A percentile compares a stretch with the other conserved stretches of the same genome.
Evolutionary conservation across 1,284 basidiomycete species (phyloP).

Genomic region (Pseudomicrostroma phylloplanum): DNA sequence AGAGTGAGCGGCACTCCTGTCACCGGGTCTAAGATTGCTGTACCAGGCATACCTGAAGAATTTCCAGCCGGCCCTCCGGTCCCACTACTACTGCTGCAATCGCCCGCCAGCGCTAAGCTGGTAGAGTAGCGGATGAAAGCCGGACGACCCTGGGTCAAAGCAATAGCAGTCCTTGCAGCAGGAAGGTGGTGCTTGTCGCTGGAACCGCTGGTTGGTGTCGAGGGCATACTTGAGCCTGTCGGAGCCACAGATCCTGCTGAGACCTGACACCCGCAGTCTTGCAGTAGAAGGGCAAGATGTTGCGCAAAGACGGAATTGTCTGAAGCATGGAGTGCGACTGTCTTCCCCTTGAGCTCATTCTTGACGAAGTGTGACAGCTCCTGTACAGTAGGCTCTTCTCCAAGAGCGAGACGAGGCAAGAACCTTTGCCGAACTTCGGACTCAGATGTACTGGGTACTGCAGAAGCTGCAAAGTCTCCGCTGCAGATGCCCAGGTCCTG

Average conservation of each 20-base stretch:
- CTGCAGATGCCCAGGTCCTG: conserved; percentile 2
- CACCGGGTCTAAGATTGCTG: conserved; percentile 36
- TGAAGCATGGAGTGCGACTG: conserved; percentile 27
- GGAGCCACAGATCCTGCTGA: conserved; percentile 8
- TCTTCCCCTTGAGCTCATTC: conserved; percentile 24
- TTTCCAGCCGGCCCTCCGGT: conserved; percentile 7
- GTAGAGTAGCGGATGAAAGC: conserved; percentile 31
- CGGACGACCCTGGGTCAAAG: conserved; percentile 25
- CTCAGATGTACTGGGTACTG: conserved; percentile 4
- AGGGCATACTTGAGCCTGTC: background rate
- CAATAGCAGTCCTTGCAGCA: conserved; percentile 26
- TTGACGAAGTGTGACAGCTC: conserved; percentile 12
- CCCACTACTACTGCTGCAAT: background rate
- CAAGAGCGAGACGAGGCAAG: conserved; percentile 13
- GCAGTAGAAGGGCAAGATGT: conserved; percentile 18
- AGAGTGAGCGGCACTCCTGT: conserved; percentile 27
- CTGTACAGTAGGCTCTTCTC: conserved; percentile 8
- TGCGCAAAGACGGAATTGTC: conserved; percentile 22
- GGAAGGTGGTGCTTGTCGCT: conserved; percentile 17
- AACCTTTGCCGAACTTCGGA: conserved; percentile 10
- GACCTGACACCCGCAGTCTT: conserved; percentile 21
- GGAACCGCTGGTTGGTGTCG: conserved; percentile 11
- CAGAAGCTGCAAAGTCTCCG: conserved; percentile 16
- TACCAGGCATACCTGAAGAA: background rate
- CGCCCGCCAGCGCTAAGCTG: conserved; percentile 14